Evolutionary conservation across 441 rosid species (phyloP), one percentile per base, ranked within the genome.

Genomic region (Syzygium malaccense): DNA sequence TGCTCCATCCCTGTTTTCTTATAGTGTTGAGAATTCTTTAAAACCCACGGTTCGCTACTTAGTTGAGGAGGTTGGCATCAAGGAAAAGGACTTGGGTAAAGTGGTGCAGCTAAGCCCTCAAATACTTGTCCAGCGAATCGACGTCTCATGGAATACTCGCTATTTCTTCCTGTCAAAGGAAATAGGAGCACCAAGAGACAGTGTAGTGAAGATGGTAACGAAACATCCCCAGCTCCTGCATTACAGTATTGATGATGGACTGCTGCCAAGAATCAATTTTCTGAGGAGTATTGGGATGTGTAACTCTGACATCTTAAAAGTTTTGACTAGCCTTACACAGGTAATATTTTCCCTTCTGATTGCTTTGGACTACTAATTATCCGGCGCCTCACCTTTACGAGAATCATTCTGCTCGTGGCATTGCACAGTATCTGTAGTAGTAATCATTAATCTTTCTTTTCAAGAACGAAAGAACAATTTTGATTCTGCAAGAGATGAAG

Each of bases 61-160:
- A 93, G 94, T 98, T 37, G 98, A 98, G 92, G 99, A 96, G 94
- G 98, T 98, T 86, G 99, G 98, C 78, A 98, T 98, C 58, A 92
- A 95, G 53, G 98, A 95, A 89, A 93, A 93, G 86, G 94, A 89
- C 89, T 89, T 97, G 66, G 95, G 99, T 32, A 98, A 98, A 92
- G 99, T 98, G 56, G 98, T 98, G 93, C 97, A 94, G 90, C 93
- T 98, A 89, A 98, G 99, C 91, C 99, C 99, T 87, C 99, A 97
- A 91, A 95, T 98, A 92, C 95, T 98, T 87, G 95, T 97, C 91
- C 99, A 98, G 92, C 93, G 98, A 86, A 96, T 98, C 25, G 99
- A 98, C 55, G 91, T 97, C 83, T 94, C 98, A 20, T 98, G 99
- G 99, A 97, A 97, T 89, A 93, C 96, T 89, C 98, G 99, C 60